Evolutionary conservation across 306 rosid genomes (phyloP).

Genomic region (Luffa acutangula): DNA sequence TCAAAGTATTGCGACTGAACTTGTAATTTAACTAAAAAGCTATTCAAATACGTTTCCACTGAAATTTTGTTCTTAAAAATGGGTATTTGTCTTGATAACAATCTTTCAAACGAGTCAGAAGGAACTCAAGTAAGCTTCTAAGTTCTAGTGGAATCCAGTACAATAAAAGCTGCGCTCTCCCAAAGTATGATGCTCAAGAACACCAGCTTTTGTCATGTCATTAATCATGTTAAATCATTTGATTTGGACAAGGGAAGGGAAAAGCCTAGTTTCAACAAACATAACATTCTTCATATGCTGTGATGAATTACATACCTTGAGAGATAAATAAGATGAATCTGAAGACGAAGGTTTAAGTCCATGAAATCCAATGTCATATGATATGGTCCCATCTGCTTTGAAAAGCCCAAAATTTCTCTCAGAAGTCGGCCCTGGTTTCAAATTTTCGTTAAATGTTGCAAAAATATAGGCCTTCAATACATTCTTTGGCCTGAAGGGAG

Average conservation of each 20-base stretch:
- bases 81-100: neutral
- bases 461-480: constrained; percentile 74
- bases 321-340: constrained; percentile 38
- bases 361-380: constrained; percentile 77
- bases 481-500: constrained; percentile 77
- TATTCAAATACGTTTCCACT: neutral
- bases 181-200: neutral
- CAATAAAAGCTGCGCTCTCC: neutral
- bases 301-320: constrained; percentile 40
- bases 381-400: constrained; percentile 85
- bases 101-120: neutral
- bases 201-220: neutral
- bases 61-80: neutral
- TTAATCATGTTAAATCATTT: neutral
- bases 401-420: constrained; percentile 84
- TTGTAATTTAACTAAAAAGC: too few relatives aligned
- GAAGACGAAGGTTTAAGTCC: constrained; percentile 69
- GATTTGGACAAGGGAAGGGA: neutral
- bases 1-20: too few relatives aligned
- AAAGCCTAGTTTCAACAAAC: neutral
- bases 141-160: neutral
- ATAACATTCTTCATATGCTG: neutral
- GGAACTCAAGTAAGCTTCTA: neutral
- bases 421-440: constrained; percentile 55
- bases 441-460: constrained; percentile 73